Conservation (phyloP, 2,329 filamentous ascomycete species). For the Neophaeococcomyces mojaviensis region DNA sequence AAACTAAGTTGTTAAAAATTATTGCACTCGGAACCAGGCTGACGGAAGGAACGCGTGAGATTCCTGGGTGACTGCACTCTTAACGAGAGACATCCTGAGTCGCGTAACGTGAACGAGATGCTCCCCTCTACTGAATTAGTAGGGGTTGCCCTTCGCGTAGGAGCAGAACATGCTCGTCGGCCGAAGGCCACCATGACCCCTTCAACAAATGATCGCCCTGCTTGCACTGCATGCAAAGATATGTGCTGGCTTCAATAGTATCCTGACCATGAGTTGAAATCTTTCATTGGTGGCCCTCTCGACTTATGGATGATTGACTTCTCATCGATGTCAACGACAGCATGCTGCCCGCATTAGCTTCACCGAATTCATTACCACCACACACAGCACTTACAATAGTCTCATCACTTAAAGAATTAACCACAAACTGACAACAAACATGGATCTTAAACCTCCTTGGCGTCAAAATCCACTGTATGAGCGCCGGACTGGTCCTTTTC, state of each 20-base stretch:
- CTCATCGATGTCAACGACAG: slow-evolving; percentile 12
- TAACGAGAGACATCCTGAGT: too few species aligned
- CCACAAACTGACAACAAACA: slow-evolving; percentile 14
- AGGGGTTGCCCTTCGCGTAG: too few species aligned
- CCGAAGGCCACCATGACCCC: too few species aligned
- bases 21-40: too few species aligned
- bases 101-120: too few species aligned
- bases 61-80: too few species aligned
- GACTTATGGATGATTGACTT: slow-evolving; percentile 9
- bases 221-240: not conserved
- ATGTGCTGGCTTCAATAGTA: slow-evolving; percentile 9
- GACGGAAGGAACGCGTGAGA: too few species aligned
- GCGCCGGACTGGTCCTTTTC: slow-evolving; percentile 3
- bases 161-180: too few species aligned
- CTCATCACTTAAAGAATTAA: slow-evolving; percentile 10
- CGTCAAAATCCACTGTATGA: slow-evolving; percentile 3
- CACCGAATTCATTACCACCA: not conserved
- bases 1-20: too few species aligned
- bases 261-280: slow-evolving; percentile 15
- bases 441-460: slow-evolving; percentile 10
- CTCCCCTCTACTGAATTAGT: too few species aligned
- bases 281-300: slow-evolving; percentile 9
- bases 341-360: slow-evolving; percentile 9
- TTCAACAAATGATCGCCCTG: slow-evolving; percentile 2
- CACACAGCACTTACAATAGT: slow-evolving; percentile 11